phyloP scores from a whole-genome alignment of 257 asterid species.

The Solanum pimpinellifolium region DNA sequence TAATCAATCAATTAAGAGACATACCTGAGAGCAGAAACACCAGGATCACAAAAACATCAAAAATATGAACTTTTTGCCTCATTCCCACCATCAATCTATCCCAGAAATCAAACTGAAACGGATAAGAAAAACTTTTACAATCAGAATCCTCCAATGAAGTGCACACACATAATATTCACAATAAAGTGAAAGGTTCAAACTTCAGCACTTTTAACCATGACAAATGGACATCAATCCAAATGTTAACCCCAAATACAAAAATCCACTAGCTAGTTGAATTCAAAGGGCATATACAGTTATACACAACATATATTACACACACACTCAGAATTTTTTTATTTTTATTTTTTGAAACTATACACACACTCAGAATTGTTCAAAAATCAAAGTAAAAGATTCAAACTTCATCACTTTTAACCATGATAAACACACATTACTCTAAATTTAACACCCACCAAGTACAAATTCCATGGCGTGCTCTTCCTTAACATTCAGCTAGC shows the following conservation, averaged over 20 bases:
- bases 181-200: not conserved
- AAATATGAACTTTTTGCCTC: conserved; percentile 25
- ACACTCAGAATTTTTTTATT: too few relatives aligned
- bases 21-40: conserved; percentile 51
- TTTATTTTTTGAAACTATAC: too few relatives aligned
- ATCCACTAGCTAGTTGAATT: not conserved
- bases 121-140: not conserved
- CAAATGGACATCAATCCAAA: not conserved
- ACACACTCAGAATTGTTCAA: not conserved
- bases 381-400: not conserved
- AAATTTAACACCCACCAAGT: not conserved
- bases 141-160: not conserved
- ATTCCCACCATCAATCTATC: conserved; percentile 19
- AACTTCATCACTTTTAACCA: not conserved
- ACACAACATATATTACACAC: not conserved
- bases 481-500: not conserved
- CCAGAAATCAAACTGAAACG: not conserved
- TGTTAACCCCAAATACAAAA: not conserved
- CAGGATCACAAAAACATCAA: conserved; percentile 22
- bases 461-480: not conserved
- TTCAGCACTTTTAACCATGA: not conserved
- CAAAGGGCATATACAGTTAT: not conserved
- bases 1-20: conserved; percentile 2
- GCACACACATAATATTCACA: not conserved
- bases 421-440: not conserved